A percentile compares a stretch with the other conserved stretches of the same genome.
Evolutionary conservation across 805 yeast genomes (phyloP).

Genomic region (Monosporozyma yasuniensis): DNA sequence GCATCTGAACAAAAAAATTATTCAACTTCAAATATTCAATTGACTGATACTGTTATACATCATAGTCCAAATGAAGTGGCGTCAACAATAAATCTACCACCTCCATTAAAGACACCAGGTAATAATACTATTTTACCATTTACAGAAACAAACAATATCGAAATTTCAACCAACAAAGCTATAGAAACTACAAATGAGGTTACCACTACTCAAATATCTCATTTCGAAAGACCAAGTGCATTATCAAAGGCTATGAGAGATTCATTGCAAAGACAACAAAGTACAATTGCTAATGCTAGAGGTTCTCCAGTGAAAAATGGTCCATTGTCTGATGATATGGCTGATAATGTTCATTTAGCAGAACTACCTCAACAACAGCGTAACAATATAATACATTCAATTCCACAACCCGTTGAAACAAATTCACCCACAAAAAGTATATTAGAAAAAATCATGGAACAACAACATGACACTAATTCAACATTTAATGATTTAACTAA

Average conservation of each 20-base stretch:
- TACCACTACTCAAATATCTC: neutral
- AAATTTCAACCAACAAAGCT: neutral
- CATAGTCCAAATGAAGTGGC: neutral
- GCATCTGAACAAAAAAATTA: constrained; percentile 10
- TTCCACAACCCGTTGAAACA: neutral
- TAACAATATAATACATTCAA: neutral
- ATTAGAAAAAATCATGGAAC: constrained; percentile 5
- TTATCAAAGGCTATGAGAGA: neutral
- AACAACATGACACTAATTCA: neutral
- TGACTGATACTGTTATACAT: neutral
- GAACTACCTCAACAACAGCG: constrained; percentile 17
- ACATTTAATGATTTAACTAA: neutral
- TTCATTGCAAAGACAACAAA: constrained; percentile 19
- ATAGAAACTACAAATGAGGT: constrained; percentile 9
- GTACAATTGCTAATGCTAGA: constrained; percentile 28
- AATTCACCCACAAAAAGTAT: neutral
- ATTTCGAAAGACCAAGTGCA: constrained; percentile 1
- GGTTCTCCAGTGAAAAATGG: constrained; percentile 25
- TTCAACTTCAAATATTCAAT: constrained; percentile 8
- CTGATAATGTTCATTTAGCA: constrained; percentile 22
- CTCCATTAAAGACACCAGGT: neutral
- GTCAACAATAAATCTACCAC: neutral
- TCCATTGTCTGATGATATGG: constrained; percentile 11
- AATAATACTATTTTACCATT: neutral
- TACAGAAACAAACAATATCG: neutral